Evolutionary conservation across 257 asterid genomes (phyloP), one percentile per base, ranked within the genome.

Genomic region (Solanum chiquidenum): DNA sequence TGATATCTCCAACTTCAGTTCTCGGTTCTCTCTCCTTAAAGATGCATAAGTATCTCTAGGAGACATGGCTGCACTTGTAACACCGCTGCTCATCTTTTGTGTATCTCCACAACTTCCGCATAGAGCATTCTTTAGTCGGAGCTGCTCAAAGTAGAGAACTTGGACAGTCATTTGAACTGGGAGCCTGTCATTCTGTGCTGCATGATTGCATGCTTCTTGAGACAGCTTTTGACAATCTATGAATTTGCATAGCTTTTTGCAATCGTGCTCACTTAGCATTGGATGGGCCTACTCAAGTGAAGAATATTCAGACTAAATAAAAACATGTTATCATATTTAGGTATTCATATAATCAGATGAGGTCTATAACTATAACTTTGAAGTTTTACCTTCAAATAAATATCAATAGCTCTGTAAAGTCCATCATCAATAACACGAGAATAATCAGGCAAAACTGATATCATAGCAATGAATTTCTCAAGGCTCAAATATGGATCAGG

Each of bases 341-440:
- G 21, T 25, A 37, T 68, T 29, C 87, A 44, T n/a, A 5, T 37
- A 75, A 75, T 11, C 34, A 38, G 55, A 75, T 38, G 33, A 44
- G 25, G 27, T 27, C 85, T 44, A 44, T 25, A 44, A 27, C 85
- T 25, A 29, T n/a, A 35, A 73, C 7, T 12, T 87, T 6, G 27
- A 72, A 60, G 68, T 71, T 87, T 91, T 31, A 94, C 98, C 96
- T 94, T 95, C 25, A 94, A 76, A 92, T 90, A 93, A 86, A 94
- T 92, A 87, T 95, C 95, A 23, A 93, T 91, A 86, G 98, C 96
- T 84, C 96, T 88, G 84, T 95, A 94, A 37, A 94, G 93, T 21
- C 96, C 95, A 34, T 94, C 98, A 23, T 93, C 94, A 21, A 93
- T 88, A 42, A 92, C 93, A 25, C 98, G 94, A 76, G 96, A 95